Percentiles rank a stretch among this genome's conserved stretches.
Conservation (phyloP, 192 early-diverging fungal species). For the Spizellomyces sp. region DNA sequence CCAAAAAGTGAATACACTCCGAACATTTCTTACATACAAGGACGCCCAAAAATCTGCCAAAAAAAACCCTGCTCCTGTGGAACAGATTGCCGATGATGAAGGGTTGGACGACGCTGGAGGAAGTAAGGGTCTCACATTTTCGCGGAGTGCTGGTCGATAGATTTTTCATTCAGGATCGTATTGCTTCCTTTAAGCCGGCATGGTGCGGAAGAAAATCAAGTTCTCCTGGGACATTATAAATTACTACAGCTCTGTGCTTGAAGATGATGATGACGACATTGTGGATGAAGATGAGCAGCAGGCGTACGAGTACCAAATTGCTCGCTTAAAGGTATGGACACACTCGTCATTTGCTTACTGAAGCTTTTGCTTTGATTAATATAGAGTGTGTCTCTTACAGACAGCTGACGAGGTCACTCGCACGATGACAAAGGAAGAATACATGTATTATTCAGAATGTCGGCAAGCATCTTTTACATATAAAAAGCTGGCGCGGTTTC, state of each 20-base stretch:
- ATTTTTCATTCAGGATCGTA: background rate
- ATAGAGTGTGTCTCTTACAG: slow-evolving; percentile 19
- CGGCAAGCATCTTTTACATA: slow-evolving; percentile 97
- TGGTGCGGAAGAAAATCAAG: slow-evolving; percentile 68
- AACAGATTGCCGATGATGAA: slow-evolving; percentile 34
- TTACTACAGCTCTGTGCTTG: slow-evolving; percentile 72
- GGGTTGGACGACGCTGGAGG: slow-evolving; percentile 28
- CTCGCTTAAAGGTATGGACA: slow-evolving; percentile 63
- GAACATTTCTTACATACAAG: slow-evolving; percentile 92
- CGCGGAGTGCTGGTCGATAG: slow-evolving; percentile 19
- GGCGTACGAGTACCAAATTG: slow-evolving; percentile 87
- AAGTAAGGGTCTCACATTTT: background rate
- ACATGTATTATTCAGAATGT: slow-evolving; percentile 97
- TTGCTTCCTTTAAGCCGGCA: background rate
- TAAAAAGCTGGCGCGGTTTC: slow-evolving; percentile 89
- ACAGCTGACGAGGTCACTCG: slow-evolving; percentile 91
- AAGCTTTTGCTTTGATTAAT: background rate
- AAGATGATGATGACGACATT: slow-evolving; percentile 76
- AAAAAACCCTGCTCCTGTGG: slow-evolving; percentile 65
- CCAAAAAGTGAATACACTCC: slow-evolving; percentile 87
- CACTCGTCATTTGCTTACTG: background rate
- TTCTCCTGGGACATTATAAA: slow-evolving; percentile 94
- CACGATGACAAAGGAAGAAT: slow-evolving; percentile 97
- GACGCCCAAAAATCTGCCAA: slow-evolving; percentile 94
- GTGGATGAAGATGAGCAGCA: slow-evolving; percentile 85